phyloP scores from a whole-genome alignment of 1,284 basidiomycete species.

The Ceratobasidium sp. region DNA sequence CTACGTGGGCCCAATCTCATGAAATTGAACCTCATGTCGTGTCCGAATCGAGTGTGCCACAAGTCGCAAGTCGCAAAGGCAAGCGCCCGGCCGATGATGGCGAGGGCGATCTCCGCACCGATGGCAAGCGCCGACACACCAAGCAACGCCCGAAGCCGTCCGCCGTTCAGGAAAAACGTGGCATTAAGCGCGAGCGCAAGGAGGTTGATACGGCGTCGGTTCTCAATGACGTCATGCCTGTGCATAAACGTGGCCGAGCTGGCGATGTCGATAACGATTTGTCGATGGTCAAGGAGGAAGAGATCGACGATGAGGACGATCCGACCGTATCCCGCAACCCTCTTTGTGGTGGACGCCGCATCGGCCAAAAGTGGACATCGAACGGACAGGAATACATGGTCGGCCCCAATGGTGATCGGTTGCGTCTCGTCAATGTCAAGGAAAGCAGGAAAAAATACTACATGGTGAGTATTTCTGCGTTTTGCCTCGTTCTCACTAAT shows the following conservation, averaged over 20 bases:
- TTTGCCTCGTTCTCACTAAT: slow-evolving; percentile 28
- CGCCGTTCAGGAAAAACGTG: slow-evolving; percentile 50
- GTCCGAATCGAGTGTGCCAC: slow-evolving; percentile 7
- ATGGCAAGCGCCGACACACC: slow-evolving; percentile 42
- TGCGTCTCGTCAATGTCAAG: slow-evolving; percentile 71
- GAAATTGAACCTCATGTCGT: slow-evolving; percentile 1
- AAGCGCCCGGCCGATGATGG: slow-evolving; percentile 47
- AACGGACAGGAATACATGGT: slow-evolving; percentile 73
- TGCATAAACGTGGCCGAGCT: slow-evolving; percentile 53
- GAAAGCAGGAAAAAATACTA: slow-evolving; percentile 68
- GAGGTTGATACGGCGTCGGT: slow-evolving; percentile 75
- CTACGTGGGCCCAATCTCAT: slow-evolving; percentile 25
- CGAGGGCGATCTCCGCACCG: slow-evolving; percentile 49
- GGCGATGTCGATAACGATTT: slow-evolving; percentile 63
- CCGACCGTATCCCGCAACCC: slow-evolving; percentile 55
- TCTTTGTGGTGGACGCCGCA: slow-evolving; percentile 59
- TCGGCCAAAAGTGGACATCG: slow-evolving; percentile 76
- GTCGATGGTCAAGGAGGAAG: slow-evolving; percentile 56
- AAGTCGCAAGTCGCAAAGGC: slow-evolving; percentile 24
- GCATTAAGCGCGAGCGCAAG: slow-evolving; percentile 75
- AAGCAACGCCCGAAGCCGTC: slow-evolving; percentile 25
- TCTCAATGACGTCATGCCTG: slow-evolving; percentile 60
- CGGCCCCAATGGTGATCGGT: slow-evolving; percentile 68
- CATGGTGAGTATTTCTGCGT: slow-evolving; percentile 64
- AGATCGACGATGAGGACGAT: slow-evolving; percentile 44